Evolutionary conservation across 2,329 filamentous ascomycete genomes (phyloP).

Genomic region (Huntiella savannae): DNA sequence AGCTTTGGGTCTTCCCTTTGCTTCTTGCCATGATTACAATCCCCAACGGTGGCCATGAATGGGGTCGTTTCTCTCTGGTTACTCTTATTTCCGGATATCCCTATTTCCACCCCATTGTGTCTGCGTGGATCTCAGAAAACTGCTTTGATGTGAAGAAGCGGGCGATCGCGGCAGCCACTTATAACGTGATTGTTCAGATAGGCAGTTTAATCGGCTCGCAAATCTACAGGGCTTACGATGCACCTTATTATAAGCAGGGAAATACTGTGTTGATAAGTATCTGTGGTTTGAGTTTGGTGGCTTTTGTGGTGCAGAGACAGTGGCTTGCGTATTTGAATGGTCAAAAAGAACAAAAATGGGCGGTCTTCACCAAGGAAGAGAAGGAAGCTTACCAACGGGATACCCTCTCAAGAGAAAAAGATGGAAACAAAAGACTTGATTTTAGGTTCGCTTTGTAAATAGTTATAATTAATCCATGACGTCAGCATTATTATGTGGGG

Average conservation of each 20-base stretch:
- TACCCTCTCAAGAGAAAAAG: constrained; percentile 11
- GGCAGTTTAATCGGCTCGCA: constrained; percentile 27
- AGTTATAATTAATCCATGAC: background rate
- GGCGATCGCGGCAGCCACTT: constrained; percentile 38
- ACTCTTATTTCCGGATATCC: constrained; percentile 19
- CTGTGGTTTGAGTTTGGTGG: constrained; percentile 14
- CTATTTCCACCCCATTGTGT: constrained; percentile 27
- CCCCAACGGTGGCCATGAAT: constrained; percentile 15
- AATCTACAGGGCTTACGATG: constrained; percentile 28
- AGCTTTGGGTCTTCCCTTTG: constrained; percentile 20
- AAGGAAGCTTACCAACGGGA: constrained; percentile 9
- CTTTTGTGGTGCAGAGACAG: constrained; percentile 23
- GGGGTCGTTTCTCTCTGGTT: constrained; percentile 18
- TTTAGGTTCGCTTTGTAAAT: constrained; percentile 13
- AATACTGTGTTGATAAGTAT: constrained; percentile 21
- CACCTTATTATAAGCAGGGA: constrained; percentile 24
- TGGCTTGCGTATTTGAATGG: constrained; percentile 23
- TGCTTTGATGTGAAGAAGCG: constrained; percentile 41
- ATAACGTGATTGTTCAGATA: constrained; percentile 26
- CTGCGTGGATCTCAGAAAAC: constrained; percentile 33
- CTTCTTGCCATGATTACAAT: constrained; percentile 18
- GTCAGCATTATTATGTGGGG: too few relatives aligned
- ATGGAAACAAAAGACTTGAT: constrained; percentile 13
- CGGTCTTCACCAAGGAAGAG: constrained; percentile 10
- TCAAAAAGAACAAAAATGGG: constrained; percentile 10